These are phyloP conservation scores for Beta lomatogona DNA, from an alignment of 179 eudicot genomes.

Conservation along the genomic window DNA sequence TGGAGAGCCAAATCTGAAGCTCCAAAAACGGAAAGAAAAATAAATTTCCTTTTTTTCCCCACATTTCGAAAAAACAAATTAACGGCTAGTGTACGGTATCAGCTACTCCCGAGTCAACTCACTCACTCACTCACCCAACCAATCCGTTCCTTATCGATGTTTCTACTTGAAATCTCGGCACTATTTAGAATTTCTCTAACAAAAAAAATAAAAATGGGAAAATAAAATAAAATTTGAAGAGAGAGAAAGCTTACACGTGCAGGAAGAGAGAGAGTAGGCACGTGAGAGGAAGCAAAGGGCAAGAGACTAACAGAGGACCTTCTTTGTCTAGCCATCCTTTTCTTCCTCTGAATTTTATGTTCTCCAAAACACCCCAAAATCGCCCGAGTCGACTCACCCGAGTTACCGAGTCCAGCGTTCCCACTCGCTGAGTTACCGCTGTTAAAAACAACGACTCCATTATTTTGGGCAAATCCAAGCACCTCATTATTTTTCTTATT, in stretches of 20 bases:
- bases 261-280: constrained; percentile 46
- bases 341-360: constrained; percentile 49
- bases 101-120: constrained; percentile 14
- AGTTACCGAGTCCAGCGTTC: not conserved
- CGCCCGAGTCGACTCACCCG: constrained; percentile 19
- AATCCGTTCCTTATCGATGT: no score
- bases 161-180: not conserved
- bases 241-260: constrained; percentile 55
- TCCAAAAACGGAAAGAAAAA: constrained; percentile 15
- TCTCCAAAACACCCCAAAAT: constrained; percentile 27
- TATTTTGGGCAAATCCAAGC: not conserved
- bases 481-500: constrained; percentile 31
- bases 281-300: constrained; percentile 42
- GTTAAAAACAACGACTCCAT: not conserved
- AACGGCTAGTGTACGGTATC: constrained; percentile 37
- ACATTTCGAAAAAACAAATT: not conserved
- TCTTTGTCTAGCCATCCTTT: constrained; percentile 53
- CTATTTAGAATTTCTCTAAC: no score
- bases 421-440: not conserved
- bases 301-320: constrained; percentile 37
- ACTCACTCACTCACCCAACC: not conserved
- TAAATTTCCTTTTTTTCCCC: not conserved
- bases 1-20: constrained; percentile 14
- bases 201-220: not conserved
- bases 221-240: not conserved